These are phyloP conservation scores for Funneliformis mosseae DNA, from an alignment of 192 early-diverging fungal species.

Conservation along the genomic window DNA sequence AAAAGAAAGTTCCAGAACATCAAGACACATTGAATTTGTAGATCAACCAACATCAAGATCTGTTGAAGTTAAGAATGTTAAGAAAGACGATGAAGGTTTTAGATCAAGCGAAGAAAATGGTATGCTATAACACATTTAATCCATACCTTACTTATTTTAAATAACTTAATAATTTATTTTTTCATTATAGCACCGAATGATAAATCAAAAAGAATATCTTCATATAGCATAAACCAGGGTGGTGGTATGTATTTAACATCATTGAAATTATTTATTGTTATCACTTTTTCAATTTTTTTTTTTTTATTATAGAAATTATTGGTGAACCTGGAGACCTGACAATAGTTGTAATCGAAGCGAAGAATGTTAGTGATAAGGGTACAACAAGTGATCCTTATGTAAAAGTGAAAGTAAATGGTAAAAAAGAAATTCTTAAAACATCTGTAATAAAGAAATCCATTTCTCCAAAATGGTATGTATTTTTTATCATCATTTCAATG, in stretches of 20 bases:
- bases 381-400: constrained; percentile 73
- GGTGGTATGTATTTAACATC: not conserved
- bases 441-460: constrained; percentile 69
- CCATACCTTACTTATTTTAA: too few species aligned
- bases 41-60: not conserved
- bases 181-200: not conserved
- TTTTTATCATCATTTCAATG: not conserved
- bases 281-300: not conserved
- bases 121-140: too few species aligned
- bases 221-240: not conserved
- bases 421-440: constrained; percentile 68
- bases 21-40: not conserved
- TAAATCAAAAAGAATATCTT: not conserved
- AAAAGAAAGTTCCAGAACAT: not conserved
- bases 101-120: not conserved
- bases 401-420: constrained; percentile 54
- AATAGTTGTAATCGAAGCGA: constrained; percentile 49
- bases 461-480: constrained; percentile 64
- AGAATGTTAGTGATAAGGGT: constrained; percentile 49
- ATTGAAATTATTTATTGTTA: not conserved
- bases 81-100: not conserved
- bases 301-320: constrained; percentile 14
- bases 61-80: not conserved
- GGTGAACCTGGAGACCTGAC: constrained; percentile 45
- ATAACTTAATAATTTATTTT: too few species aligned